Evolutionary conservation across 805 yeast genomes (phyloP).

Genomic region (Maudiozyma barnettii): DNA sequence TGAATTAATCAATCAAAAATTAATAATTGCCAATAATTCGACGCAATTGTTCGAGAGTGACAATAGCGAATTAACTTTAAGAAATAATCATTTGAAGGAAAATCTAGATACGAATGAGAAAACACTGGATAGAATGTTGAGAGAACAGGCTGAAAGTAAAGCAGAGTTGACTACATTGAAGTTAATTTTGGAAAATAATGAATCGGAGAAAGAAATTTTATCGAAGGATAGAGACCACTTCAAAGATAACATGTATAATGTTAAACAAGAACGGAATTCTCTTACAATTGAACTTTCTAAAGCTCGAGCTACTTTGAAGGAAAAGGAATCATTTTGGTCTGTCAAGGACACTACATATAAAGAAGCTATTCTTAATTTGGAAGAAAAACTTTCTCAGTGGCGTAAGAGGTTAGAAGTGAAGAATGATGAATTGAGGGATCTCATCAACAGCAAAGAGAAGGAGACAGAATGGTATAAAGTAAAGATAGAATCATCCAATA

Average conservation of each 20-base stretch:
- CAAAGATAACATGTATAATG: slow-evolving; percentile 40
- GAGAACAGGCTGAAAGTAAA: slow-evolving; percentile 48
- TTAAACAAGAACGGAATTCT: slow-evolving; percentile 50
- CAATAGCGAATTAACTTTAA: slow-evolving; percentile 34
- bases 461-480: slow-evolving; percentile 49
- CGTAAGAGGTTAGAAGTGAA: slow-evolving; percentile 1
- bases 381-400: slow-evolving; percentile 29
- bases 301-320: slow-evolving; percentile 51
- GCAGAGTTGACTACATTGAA: slow-evolving; percentile 36
- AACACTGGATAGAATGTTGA: slow-evolving; percentile 38
- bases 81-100: slow-evolving; percentile 34
- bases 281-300: slow-evolving; percentile 48
- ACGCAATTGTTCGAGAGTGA: not conserved
- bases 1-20: not conserved
- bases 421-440: slow-evolving; percentile 34
- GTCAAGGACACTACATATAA: slow-evolving; percentile 43
- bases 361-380: slow-evolving; percentile 41
- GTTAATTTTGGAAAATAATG: slow-evolving; percentile 38
- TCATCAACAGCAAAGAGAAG: slow-evolving; percentile 31
- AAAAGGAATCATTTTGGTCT: slow-evolving; percentile 44
- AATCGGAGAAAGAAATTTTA: slow-evolving; percentile 48
- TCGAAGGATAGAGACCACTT: slow-evolving; percentile 41
- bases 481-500: slow-evolving; percentile 31
- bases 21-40: not conserved
- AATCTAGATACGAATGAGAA: slow-evolving; percentile 39